These are phyloP conservation scores for Solanum chaucha DNA, from an alignment of 257 asterid species.

Conservation along the genomic window DNA sequence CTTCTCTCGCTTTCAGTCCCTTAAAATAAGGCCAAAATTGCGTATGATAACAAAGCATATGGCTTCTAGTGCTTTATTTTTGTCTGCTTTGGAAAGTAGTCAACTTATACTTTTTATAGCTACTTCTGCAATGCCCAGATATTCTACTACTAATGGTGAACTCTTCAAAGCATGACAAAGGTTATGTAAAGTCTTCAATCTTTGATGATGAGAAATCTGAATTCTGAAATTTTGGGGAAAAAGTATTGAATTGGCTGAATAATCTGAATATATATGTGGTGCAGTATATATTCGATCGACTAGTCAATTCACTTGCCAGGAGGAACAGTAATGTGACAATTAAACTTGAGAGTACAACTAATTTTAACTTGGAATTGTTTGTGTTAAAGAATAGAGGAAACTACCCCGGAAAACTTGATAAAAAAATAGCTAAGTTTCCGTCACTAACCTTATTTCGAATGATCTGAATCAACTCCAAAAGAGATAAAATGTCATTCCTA, in stretches of 20 bases:
- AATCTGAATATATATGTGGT: not conserved
- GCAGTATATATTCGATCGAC: not conserved
- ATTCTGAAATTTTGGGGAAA: not conserved
- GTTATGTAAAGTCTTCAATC: not conserved
- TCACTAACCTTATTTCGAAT: not conserved
- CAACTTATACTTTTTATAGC: constrained; percentile 10
- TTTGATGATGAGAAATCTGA: constrained; percentile 4
- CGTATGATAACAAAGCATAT: not conserved
- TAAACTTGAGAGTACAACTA: not conserved
- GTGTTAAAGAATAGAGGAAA: not conserved
- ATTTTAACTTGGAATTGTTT: not conserved
- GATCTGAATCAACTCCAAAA: not conserved
- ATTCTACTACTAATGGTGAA: not conserved
- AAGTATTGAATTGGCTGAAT: not conserved
- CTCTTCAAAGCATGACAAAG: not conserved
- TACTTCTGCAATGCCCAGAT: not conserved
- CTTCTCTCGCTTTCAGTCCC: constrained; percentile 23
- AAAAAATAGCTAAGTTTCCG: no score
- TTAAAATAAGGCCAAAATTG: constrained; percentile 8
- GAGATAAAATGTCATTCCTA: not conserved
- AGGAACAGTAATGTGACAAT: not conserved
- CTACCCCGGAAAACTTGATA: no score
- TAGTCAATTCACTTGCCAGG: constrained; percentile 3
- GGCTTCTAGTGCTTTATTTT: constrained; percentile 8
- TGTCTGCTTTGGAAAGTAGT: constrained; percentile 20